phyloP scores from a whole-genome alignment of 352 stramenopile species.

The Phytophthora capsici region DNA sequence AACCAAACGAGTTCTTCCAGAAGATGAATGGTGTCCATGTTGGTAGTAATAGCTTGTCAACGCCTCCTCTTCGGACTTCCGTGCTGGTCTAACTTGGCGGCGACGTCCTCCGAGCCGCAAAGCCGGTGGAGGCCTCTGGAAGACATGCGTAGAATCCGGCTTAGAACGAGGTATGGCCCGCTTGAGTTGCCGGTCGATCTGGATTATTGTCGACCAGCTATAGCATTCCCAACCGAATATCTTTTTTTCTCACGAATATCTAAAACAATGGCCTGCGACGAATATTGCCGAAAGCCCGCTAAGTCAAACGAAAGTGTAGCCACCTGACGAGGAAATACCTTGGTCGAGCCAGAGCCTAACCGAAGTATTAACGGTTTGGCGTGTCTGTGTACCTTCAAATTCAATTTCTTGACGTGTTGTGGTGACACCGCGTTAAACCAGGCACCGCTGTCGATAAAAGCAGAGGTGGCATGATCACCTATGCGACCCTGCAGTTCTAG shows the following conservation, averaged over 20 bases:
- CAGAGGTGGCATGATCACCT: neutral
- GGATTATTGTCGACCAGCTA: conserved; percentile 1
- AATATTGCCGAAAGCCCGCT: too few species aligned
- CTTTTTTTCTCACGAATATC: conserved; percentile 5
- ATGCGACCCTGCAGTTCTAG: too few species aligned
- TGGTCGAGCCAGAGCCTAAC: too few species aligned
- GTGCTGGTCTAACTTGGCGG: too few species aligned
- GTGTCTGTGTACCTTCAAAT: neutral
- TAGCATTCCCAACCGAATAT: conserved; percentile 11
- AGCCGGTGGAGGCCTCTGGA: neutral
- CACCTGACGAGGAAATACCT: too few species aligned
- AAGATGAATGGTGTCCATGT: too few species aligned
- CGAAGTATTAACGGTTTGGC: conserved; percentile 3
- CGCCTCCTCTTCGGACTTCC: too few species aligned
- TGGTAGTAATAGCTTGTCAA: too few species aligned
- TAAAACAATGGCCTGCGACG: conserved; percentile 8
- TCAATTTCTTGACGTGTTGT: neutral
- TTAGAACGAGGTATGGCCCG: too few species aligned
- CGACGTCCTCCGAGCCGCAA: too few species aligned
- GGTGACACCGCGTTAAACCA: conserved; percentile 10
- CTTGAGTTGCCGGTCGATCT: conserved; percentile 2
- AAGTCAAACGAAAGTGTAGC: too few species aligned
- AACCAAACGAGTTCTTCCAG: too few species aligned
- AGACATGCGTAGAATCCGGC: neutral
- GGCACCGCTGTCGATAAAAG: conserved; percentile 13